These are phyloP conservation scores for Chaetoscypha palmicola DNA, from an alignment of 2,329 filamentous ascomycete genomes.

Conservation along the genomic window DNA sequence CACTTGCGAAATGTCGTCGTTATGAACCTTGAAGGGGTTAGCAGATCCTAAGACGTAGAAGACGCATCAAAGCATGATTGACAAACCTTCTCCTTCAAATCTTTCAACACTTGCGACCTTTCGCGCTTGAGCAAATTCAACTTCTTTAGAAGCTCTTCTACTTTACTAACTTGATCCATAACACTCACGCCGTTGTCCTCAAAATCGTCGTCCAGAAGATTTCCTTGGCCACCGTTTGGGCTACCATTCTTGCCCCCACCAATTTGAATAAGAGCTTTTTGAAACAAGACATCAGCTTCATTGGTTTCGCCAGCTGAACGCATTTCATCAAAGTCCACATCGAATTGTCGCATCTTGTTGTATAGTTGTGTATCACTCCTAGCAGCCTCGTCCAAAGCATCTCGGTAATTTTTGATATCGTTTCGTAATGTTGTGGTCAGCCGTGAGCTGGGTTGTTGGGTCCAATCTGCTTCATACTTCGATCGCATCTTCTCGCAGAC, in stretches of 20 bases:
- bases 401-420: constrained; percentile 81
- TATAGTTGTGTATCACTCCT: constrained; percentile 81
- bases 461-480: constrained; percentile 95
- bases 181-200: constrained; percentile 74
- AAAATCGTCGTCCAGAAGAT: constrained; percentile 86
- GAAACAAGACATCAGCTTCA: constrained; percentile 83
- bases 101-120: constrained; percentile 84
- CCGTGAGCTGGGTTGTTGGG: constrained; percentile 87
- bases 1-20: constrained; percentile 95
- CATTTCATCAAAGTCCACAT: constrained; percentile 92
- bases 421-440: constrained; percentile 80
- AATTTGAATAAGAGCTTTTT: constrained; percentile 74
- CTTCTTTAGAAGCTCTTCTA: constrained; percentile 88
- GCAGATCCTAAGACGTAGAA: too few species aligned
- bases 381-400: constrained; percentile 82
- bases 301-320: constrained; percentile 77
- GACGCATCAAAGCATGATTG: neutral
- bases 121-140: constrained; percentile 89
- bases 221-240: constrained; percentile 59
- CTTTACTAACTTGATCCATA: constrained; percentile 77
- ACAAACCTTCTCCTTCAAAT: constrained; percentile 90
- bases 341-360: constrained; percentile 76
- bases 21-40: constrained; percentile 62
- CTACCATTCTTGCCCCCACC: constrained; percentile 52
- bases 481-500: constrained; percentile 99